These are phyloP conservation scores for Ophiostoma sp. DNA, from an alignment of 2,329 filamentous ascomycete species.

Conservation along the genomic window DNA sequence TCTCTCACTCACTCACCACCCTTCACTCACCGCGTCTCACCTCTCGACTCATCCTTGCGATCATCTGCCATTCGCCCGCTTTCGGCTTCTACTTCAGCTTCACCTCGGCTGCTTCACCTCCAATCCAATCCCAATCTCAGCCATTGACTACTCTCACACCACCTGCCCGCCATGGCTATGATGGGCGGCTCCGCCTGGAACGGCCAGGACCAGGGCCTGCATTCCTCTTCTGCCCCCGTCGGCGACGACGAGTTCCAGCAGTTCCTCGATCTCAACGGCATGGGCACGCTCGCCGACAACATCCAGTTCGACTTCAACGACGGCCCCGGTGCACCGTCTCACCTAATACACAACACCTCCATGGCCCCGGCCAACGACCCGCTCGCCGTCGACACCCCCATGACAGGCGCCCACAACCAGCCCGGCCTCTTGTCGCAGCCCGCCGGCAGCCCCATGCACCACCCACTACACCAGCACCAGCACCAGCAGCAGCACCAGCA, in stretches of 20 bases:
- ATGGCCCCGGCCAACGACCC: slow-evolving; percentile 34
- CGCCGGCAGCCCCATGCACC: no score
- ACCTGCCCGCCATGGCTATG: slow-evolving; percentile 35
- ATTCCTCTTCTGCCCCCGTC: slow-evolving; percentile 35
- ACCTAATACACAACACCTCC: slow-evolving; percentile 18
- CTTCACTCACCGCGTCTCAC: not conserved
- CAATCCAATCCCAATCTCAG: not conserved
- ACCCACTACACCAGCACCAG: not conserved
- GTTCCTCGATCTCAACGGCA: slow-evolving; percentile 56
- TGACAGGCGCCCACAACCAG: slow-evolving; percentile 41
- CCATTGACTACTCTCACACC: not conserved
- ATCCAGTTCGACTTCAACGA: slow-evolving; percentile 57
- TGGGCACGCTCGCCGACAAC: slow-evolving; percentile 48
- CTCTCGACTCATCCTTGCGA: not conserved
- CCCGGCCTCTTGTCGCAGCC: slow-evolving; percentile 30
- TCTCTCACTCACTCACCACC: slow-evolving; percentile 1
- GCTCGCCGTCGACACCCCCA: slow-evolving; percentile 48
- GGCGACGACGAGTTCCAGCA: slow-evolving; percentile 60
- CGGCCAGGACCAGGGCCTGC: slow-evolving; percentile 51
- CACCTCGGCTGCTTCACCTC: not conserved
- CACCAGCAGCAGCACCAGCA: slow-evolving; percentile 25
- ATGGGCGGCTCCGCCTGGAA: slow-evolving; percentile 53
- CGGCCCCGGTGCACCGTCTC: not conserved
- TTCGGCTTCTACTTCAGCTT: not conserved
- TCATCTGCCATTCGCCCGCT: not conserved